Conservation (phyloP, 768 basidiomycete genomes). For the Tephrocybe sp. region DNA sequence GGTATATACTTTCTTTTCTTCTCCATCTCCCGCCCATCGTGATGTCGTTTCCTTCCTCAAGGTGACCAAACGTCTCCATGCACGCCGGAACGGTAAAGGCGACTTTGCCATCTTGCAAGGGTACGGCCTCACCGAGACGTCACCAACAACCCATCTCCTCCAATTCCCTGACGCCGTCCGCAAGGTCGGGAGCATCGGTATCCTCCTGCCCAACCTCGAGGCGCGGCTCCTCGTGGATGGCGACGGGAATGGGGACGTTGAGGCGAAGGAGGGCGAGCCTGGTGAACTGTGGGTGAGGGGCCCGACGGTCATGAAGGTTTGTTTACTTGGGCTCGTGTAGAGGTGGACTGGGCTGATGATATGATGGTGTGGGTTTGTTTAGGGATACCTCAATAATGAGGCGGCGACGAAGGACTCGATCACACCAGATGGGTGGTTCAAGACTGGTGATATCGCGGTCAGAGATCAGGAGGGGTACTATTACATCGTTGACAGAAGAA, state of each 20-base stretch:
- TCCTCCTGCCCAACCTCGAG: slow-evolving; percentile 73
- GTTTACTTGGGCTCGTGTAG: not conserved
- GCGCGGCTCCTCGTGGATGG: slow-evolving; percentile 69
- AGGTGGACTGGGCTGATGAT: too few species aligned
- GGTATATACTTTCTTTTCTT: slow-evolving; percentile 25
- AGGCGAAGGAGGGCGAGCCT: slow-evolving; percentile 52
- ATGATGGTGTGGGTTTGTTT: not conserved
- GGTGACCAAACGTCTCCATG: slow-evolving; percentile 37
- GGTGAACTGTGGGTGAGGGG: slow-evolving; percentile 87
- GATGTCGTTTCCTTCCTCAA: slow-evolving; percentile 7
- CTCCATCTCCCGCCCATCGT: not conserved
- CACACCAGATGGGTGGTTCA: slow-evolving; percentile 79
- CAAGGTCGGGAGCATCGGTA: slow-evolving; percentile 68
- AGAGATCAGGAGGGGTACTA: slow-evolving; percentile 72
- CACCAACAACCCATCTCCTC: slow-evolving; percentile 66
- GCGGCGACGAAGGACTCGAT: slow-evolving; percentile 69
- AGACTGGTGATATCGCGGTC: slow-evolving; percentile 81
- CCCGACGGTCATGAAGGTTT: slow-evolving; percentile 76
- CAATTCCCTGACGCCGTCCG: slow-evolving; percentile 37
- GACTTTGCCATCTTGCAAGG: slow-evolving; percentile 52
- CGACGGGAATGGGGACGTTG: slow-evolving; percentile 47
- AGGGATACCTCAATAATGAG: slow-evolving; percentile 78
- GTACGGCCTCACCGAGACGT: slow-evolving; percentile 83
- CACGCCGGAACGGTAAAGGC: slow-evolving; percentile 39
- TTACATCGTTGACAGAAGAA: slow-evolving; percentile 71